Base-by-base conservation (phyloP, 1,284 basidiomycete genomes). In the Trichosporon faecale region DNA sequence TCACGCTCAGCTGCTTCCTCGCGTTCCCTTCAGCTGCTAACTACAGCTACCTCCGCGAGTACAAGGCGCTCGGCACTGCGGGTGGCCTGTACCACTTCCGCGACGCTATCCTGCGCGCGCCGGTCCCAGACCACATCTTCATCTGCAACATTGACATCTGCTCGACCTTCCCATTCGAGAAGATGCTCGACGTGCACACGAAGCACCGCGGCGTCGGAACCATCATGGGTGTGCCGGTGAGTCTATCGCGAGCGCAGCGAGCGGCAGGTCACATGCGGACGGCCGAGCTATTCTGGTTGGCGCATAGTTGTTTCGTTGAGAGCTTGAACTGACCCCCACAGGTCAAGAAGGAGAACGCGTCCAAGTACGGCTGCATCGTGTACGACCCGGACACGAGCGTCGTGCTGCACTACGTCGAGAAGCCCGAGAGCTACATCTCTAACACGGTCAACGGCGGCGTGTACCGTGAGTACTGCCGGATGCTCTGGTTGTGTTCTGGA, bases 71-170 rank as follows among this genome's bases (percentile, higher is more conserved):
- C 7, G 86, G 86, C 18, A 86, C 85, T 2, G 86, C 85, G 5
- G 85, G 85, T 31, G 85, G 83, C 44, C 76, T 82, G 16, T 84
- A 84, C 70, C 81, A 83, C 72, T 83, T 86, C 83, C 82, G 86
- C 68, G 86, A 87, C 77, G 79, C 83, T 11, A 85, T 87, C 74
- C 82, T 86, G 49, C 82, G 83, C 65, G 73, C 81, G 72, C 81
- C 81, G 7, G 75, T 74, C 65, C 85, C 85, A 3, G 79, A 84
- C 70, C 80, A 85, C 78, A 83, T 87, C 78, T 86, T 86, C 75
- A 85, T 87, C 75, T 83, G 85, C 74, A 86, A 87, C 78, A 85
- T 85, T 74, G 86, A 87, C 75, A 84, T 87, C 70, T 85, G 83
- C 74, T 86, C 83, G 68, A 81, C 80, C 18, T 87, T 85, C 77